Percentiles rank a stretch among this genome's conserved stretches.
Evolutionary conservation across 305 asterid genomes (phyloP).

Genomic region (Fraxinus velutina): DNA sequence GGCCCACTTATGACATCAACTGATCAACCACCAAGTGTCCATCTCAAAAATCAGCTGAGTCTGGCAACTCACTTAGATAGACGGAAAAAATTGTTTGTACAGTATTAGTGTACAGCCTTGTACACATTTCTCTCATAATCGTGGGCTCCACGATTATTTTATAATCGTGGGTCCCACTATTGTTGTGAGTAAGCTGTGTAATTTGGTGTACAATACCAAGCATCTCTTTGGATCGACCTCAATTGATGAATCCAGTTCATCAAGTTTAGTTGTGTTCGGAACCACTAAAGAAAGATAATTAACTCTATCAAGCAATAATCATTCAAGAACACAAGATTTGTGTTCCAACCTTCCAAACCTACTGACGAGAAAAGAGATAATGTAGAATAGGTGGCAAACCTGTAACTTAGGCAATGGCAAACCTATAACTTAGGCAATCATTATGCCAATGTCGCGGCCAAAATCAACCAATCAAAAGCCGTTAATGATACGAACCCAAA

Average conservation of each 20-base stretch:
- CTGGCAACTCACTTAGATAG: neutral
- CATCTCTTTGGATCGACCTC: neutral
- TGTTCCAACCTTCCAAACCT: neutral
- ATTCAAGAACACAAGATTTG: neutral
- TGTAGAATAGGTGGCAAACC: neutral
- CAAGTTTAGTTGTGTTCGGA: neutral
- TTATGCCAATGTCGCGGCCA: neutral
- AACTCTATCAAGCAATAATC: neutral
- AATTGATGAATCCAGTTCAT: neutral
- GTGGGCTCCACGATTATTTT: too few species aligned
- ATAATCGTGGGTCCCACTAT: too few species aligned
- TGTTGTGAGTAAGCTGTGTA: too few species aligned
- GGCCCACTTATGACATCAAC: neutral
- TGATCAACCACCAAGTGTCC: neutral
- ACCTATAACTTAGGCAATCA: neutral
- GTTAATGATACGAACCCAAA: too few species aligned
- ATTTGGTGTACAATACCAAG: too few species aligned
- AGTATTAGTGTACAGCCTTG: too few species aligned
- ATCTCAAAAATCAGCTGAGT: neutral
- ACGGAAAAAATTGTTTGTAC: too few species aligned
- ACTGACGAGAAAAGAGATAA: too few species aligned
- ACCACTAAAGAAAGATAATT: neutral
- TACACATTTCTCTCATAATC: too few species aligned
- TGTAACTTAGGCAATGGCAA: neutral
- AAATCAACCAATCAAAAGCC: neutral